Evolutionary conservation across 2,329 filamentous ascomycete genomes (phyloP), one percentile per base, ranked within the genome.

Genomic region (Aurifilum marmelostoma): DNA sequence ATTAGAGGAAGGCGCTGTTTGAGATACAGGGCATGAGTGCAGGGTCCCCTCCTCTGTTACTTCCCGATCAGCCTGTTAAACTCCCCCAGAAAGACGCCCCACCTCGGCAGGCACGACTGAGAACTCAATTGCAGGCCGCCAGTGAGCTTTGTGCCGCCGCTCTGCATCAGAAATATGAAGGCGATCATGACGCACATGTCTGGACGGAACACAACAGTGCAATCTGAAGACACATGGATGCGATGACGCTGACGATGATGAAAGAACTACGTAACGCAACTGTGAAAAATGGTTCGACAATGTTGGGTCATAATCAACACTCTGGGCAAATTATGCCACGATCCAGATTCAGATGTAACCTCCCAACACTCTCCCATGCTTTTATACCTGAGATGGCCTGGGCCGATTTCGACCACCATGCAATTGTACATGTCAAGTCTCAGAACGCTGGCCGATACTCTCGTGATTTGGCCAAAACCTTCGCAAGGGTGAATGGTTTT

Each of bases 1-100:
- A 63, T 63, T 63, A 39, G 21, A 63, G 61, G 61, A 47, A 63
- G 61, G 61, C 27, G 39, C 61, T 14, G 18, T 24, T 29, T 50
- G 24, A 47, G n/a, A 24, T 47, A 41, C 61, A 63, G 61, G 61
- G 16, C 16, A 39, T 27, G n/a, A 43, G 16, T 39, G 21, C 32
- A 39, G 59, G 58, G 58, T 24, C 21, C 56, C 3, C 32, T 39
- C 58, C 8, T 24, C 58, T 60, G 32, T 21, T n/a, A 21, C 58
- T 60, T 37, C 58, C 32, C 58, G 3, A n/a, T n/a, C 21, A 47
- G 43, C 43, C 21, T 60, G 18, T 37, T 21, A 24, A 39, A 18
- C 37, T n/a, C 34, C 64, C 29, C 41, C 27, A 27, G 34, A 16
- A 60, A 41, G 29, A 41, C 16, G 54, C 64, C 32, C 56, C 29